Evolutionary conservation across 2,329 filamentous ascomycete genomes (phyloP).

Genomic region (Hypoxylon sp.): DNA sequence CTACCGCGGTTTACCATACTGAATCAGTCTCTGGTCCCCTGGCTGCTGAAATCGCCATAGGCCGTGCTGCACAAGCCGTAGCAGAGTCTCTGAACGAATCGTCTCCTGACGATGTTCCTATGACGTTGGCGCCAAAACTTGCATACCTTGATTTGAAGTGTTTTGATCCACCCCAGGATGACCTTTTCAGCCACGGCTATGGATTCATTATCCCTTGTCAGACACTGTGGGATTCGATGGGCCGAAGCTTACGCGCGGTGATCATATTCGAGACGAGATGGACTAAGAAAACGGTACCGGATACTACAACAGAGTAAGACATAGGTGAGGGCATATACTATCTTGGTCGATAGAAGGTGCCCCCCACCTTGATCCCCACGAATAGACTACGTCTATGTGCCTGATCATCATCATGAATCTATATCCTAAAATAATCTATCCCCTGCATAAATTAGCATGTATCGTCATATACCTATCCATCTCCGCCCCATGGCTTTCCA

Average conservation of each 20-base stretch:
- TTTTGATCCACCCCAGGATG: slow-evolving; percentile 12
- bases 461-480: too few relatives aligned
- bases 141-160: slow-evolving; percentile 37
- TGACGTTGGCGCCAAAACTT: slow-evolving; percentile 38
- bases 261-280: slow-evolving; percentile 44
- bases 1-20: slow-evolving; percentile 16
- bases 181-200: too few relatives aligned
- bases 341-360: too few relatives aligned
- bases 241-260: slow-evolving; percentile 48
- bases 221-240: slow-evolving; percentile 53
- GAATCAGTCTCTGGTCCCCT: too few relatives aligned
- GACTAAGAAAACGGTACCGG: slow-evolving; percentile 1
- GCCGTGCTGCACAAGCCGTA: slow-evolving; percentile 13
- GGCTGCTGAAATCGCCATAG: too few relatives aligned
- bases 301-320: background rate
- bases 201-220: slow-evolving; percentile 54
- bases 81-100: background rate
- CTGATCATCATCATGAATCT: background rate
- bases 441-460: too few relatives aligned
- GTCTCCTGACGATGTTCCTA: too few relatives aligned
- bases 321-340: background rate
- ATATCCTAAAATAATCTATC: too few relatives aligned
- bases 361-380: too few relatives aligned
- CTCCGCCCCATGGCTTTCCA: too few relatives aligned
- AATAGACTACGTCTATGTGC: background rate